Evolutionary conservation across 352 stramenopile species (phyloP), one percentile per base, ranked within the genome.

Genomic region (Stephanocyclus meneghinianus): DNA sequence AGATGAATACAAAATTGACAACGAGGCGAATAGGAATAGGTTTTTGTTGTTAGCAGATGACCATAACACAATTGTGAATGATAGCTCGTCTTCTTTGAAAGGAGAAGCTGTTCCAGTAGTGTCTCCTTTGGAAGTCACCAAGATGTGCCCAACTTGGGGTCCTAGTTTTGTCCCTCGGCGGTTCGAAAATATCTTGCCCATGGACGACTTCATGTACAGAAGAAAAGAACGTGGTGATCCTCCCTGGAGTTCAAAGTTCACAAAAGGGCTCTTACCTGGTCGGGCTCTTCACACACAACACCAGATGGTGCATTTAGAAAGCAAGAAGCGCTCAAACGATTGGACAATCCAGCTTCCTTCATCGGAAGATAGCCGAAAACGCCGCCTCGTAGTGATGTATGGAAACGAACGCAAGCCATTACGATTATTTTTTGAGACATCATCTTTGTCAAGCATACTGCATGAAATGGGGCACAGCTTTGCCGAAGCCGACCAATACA

Each of bases 91-190:
- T 3, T 26, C 7, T 8, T 2, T 21, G 16, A 26, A 63, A 18
- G 5, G 13, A 16, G 15, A 48, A 32, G 3, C 26, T 16, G 57
- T 18, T 44, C 6, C 26, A n/a, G 13, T 44, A 56, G 3, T 21
- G 7, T 68, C 60, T 68, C 32, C 60, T 26, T 15, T 26, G 16
- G 44, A 68, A 57, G 9, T 15, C 11, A 56, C 26, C 3, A 68
- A 68, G 15, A 68, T 68, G 60, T 82, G 75, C 30, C 75, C 75
- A 67, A 78, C 75, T 40, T 82, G 64, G 40, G 75, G 75, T 6
- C 75, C 75, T 29, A 77, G 67, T 26, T 47, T 78, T 45, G 75
- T 82, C 15, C 75, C 67, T 57, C 68, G 69, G 21, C 32, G 51
- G 15, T 48, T 71, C 37, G 50, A 81, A n/a, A 59, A 57, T 16